Base-by-base conservation (phyloP, 371 early-diverging fungal genomes). In the Blastocladiella emersonii region DNA sequence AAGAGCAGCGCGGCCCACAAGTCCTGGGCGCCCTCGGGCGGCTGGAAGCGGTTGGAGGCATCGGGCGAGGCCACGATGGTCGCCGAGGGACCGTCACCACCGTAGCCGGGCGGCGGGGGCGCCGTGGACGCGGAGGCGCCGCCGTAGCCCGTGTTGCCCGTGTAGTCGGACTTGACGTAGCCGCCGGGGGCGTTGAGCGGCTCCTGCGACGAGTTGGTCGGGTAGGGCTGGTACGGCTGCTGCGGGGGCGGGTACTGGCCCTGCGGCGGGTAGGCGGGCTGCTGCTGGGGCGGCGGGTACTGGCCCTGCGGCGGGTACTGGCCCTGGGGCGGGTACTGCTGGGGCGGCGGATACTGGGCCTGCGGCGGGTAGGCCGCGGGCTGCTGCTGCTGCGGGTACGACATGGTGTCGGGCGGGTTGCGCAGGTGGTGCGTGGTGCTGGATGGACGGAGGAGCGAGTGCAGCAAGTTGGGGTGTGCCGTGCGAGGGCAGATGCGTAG, bases 1-100 rank as follows among this genome's bases (percentile, higher is more conserved):
- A 75, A 83, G 10, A 81, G 57, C 32, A 77, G 43, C 7, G 76
- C 60, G 0, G 83, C 83, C 81, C 83, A 83, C 34, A 80, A 45
- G 68, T 83, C 83, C 67, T 51, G 53, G 8, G 53, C 30, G 30
- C 53, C 53, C 27, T 30, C 30, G 0, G 53, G 53, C 32, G 53
- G 53, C 15, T 27, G 30, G 7, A 51, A 51, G 0, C 53, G 53
- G 15, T 1, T 30, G 21, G 10, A 27, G 0, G 10, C 2, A 4
- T 25, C 30, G 15, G 53, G 53, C 13, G 27, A 30, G 30, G 53
- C 53, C 1, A 27, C 32, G 3, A 30, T 27, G 32, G 27, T 30
- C 8, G 53, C 30, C 30, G 32, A 4, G 15, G 27, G 30, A 12
- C 15, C 17, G 53, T 10, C 53, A n/a, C n/a, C n/a, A n/a, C n/a